phyloP scores from a whole-genome alignment of 805 yeast genomes.

The Kockiozyma suomiensis region DNA sequence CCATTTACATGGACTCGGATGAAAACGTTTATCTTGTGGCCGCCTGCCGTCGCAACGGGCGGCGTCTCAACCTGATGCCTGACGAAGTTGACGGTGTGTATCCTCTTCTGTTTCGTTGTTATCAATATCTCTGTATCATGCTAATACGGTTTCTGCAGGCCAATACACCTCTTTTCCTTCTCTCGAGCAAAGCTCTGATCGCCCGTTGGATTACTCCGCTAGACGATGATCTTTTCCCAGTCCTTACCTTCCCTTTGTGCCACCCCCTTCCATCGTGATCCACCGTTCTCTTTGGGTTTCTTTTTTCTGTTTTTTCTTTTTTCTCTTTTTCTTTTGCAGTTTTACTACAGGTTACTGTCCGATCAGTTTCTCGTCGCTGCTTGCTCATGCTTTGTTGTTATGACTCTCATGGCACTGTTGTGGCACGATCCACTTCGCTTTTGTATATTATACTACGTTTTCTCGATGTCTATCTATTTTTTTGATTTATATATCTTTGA shows the following conservation, averaged over 20 bases:
- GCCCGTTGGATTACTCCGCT: constrained; percentile 3
- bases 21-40: constrained; percentile 20
- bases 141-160: not conserved
- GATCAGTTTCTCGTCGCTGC: not conserved
- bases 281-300: not conserved
- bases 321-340: no score
- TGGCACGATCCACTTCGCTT: no score
- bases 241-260: not conserved
- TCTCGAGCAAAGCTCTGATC: constrained; percentile 13
- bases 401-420: no score
- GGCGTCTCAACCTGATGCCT: constrained; percentile 22
- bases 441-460: not conserved
- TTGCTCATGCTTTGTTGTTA: not conserved
- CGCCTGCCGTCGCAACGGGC: constrained; percentile 14
- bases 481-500: not conserved
- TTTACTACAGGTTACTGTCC: no score
- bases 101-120: not conserved
- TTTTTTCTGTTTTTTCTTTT: no score
- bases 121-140: no score
- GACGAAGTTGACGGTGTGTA: constrained; percentile 11
- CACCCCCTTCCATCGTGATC: not conserved
- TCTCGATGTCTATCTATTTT: not conserved
- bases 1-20: constrained; percentile 1
- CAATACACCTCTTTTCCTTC: constrained; percentile 26
- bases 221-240: not conserved